Percentiles rank a stretch among this genome's conserved stretches.
Evolutionary conservation across 768 basidiomycete species (phyloP).

Genomic region (Amanita brunnescens): DNA sequence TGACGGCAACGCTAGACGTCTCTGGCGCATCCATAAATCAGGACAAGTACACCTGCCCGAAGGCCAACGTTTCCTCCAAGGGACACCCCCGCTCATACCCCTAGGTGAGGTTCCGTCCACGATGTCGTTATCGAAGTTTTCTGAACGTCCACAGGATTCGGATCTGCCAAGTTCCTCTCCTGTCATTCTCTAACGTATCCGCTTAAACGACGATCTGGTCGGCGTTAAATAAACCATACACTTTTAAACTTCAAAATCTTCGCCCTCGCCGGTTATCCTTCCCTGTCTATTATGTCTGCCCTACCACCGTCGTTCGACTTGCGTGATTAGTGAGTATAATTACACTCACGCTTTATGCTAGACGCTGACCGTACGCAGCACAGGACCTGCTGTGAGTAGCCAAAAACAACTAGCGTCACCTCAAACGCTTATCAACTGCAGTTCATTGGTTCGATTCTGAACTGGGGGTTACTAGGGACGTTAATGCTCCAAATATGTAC

Average conservation of each 20-base stretch:
- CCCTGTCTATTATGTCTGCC: background rate
- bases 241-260: background rate
- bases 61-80: background rate
- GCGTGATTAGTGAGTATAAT: background rate
- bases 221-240: background rate
- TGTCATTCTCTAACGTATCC: background rate
- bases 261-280: background rate
- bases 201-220: background rate
- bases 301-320: background rate
- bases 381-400: conserved; percentile 4
- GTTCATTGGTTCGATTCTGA: conserved; percentile 3
- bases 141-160: background rate
- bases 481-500: conserved; percentile 4
- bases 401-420: background rate
- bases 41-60: background rate
- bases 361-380: background rate
- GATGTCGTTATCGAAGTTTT: background rate
- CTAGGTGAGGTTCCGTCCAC: background rate
- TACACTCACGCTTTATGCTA: background rate
- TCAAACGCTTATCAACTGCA: background rate
- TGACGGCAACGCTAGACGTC: background rate
- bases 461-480: conserved; percentile 1
- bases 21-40: background rate
- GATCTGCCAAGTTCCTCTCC: background rate
- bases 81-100: background rate